Evolutionary conservation across 176 grass and related monocot genomes (phyloP), one percentile per base, ranked within the genome.

Genomic region (Oryza coarctata): DNA sequence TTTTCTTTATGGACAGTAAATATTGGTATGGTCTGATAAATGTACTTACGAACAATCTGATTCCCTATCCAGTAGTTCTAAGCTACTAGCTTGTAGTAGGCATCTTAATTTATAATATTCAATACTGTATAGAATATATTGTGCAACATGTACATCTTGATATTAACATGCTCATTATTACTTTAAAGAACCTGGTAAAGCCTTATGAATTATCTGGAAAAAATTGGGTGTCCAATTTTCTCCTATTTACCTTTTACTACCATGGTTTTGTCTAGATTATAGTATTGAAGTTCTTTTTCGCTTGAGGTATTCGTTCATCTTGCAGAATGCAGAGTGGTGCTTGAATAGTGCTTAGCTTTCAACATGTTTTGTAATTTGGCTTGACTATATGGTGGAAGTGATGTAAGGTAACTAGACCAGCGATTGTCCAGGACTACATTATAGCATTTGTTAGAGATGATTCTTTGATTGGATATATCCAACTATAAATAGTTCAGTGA

Each of bases 401-500:
- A 71, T 32, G 9, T 12, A 26, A 41, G 65, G 43, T 73, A 41
- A 64, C 43, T 83, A 23, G 9, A 66, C n/a, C 41, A 65, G 63
- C 33, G 17, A 20, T 82, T 82, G 5, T 22, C 52, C 38, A 7
- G 33, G 40, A 71, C 20, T 78, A 40, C 32, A 39, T 40, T 9
- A 76, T 75, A 32, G 25, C 76, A 35, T 31, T 31, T 34, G 65
- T 25, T 31, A 44, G 2, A 65, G 40, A 4, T 63, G 44, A 61
- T 83, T 63, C 12, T 38, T 65, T 87, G 12, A 65, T 72, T 33
- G 12, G 55, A 77, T 82, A 70, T 27, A 77, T 29, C 43, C 0
- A 13, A 5, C 12, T 45, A 15, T 13, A 44, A 44, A 44, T 3
- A 44, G 41, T 44, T 44, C 43, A 67, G 41, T 40, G 25, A 66